Evolutionary conservation across 306 rosid species (phyloP).

Genomic region (Betula pendula): DNA sequence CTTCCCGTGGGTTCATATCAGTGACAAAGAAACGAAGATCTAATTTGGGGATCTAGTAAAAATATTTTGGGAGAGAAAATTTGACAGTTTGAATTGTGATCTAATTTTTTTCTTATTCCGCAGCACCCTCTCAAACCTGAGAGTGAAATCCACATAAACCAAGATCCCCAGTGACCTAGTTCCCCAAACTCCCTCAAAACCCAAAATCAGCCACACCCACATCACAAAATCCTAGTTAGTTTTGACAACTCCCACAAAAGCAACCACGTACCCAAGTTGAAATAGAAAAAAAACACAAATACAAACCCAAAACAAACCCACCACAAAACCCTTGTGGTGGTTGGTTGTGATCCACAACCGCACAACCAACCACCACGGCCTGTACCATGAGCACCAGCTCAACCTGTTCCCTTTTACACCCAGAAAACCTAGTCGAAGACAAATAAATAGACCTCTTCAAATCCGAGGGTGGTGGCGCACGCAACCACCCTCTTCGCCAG

Average conservation of each 20-base stretch:
- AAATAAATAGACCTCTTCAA: no score
- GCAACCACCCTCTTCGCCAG: no score
- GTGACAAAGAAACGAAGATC: not conserved
- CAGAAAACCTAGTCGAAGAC: no score
- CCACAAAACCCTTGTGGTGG: no score
- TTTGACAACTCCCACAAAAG: slow-evolving; percentile 12
- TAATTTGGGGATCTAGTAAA: no score
- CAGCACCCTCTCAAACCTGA: slow-evolving; percentile 20
- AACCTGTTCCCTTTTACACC: no score
- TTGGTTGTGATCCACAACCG: no score
- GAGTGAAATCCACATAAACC: slow-evolving; percentile 20
- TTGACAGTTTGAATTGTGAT: no score
- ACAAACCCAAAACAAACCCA: not conserved
- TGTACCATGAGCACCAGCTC: no score
- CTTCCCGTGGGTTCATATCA: no score
- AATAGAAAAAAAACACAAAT: slow-evolving; percentile 14
- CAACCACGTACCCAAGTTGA: not conserved
- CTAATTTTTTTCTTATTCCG: slow-evolving; percentile 24
- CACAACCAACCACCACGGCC: no score
- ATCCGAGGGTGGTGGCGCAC: no score
- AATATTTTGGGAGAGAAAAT: slow-evolving; percentile 4
- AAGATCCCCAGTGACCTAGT: slow-evolving; percentile 58
- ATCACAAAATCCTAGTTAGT: slow-evolving; percentile 28
- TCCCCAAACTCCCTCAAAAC: slow-evolving; percentile 23
- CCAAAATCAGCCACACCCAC: slow-evolving; percentile 25